Conservation (phyloP, 2,329 filamentous ascomycete species). For the Graphilbum sp. region DNA sequence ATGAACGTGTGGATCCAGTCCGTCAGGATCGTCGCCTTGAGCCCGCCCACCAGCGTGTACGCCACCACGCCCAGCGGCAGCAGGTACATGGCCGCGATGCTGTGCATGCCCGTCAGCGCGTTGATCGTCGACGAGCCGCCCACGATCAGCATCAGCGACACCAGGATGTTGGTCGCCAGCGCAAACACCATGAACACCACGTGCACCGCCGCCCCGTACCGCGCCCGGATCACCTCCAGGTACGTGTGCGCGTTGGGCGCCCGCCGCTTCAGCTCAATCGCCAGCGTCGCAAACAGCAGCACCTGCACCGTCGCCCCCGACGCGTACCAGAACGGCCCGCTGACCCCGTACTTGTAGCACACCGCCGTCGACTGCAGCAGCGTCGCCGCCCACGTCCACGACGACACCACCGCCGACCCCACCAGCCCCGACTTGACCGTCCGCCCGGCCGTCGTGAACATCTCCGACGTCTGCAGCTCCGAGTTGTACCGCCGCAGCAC, state of each 20-base stretch:
- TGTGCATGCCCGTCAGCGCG: slow-evolving; percentile 56
- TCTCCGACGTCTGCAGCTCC: slow-evolving; percentile 78
- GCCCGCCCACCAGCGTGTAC: slow-evolving; percentile 63
- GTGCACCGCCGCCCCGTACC: slow-evolving; percentile 59
- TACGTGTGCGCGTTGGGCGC: slow-evolving; percentile 79
- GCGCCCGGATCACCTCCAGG: slow-evolving; percentile 65
- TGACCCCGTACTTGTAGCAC: slow-evolving; percentile 62
- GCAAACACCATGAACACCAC: slow-evolving; percentile 70
- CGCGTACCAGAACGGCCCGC: slow-evolving; percentile 44
- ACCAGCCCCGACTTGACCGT: slow-evolving; percentile 83
- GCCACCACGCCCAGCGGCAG: slow-evolving; percentile 65
- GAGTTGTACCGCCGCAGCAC: slow-evolving; percentile 23
- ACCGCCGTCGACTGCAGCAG: slow-evolving; percentile 66
- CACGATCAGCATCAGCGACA: slow-evolving; percentile 77
- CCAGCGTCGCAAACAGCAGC: slow-evolving; percentile 74
- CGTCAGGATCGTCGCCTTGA: slow-evolving; percentile 77
- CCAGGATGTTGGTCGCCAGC: slow-evolving; percentile 70
- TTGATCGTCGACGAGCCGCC: slow-evolving; percentile 64
- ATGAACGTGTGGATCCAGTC: slow-evolving; percentile 81
- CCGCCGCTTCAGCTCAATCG: slow-evolving; percentile 75
- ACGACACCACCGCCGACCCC: slow-evolving; percentile 77
- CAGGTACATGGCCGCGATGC: slow-evolving; percentile 69
- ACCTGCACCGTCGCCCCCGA: slow-evolving; percentile 72
- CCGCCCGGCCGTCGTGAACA: slow-evolving; percentile 78
- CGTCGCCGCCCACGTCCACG: slow-evolving; percentile 86